Evolutionary conservation across 2,329 filamentous ascomycete genomes (phyloP), one percentile per base, ranked within the genome.

Genomic region (Cercospora zeina): DNA sequence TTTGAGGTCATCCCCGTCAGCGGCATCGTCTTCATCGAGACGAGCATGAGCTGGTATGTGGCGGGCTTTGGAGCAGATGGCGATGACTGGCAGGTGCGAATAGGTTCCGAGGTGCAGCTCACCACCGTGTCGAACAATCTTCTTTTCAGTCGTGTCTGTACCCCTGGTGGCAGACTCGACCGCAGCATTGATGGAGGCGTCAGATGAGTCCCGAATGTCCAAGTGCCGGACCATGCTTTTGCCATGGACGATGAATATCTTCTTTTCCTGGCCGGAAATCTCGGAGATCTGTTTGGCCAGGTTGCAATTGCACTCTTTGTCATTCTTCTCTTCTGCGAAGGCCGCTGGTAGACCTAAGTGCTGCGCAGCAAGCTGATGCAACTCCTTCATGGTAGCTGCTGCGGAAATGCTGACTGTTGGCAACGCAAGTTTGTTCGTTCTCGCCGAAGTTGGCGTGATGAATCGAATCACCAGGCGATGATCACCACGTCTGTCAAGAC

Each of bases 221-320:
- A 70, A 7, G 21, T 45, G 55, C 19, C 66, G 37, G 14, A 70
- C 67, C 1, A 59, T 31, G 53, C 68, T 70, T 53, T 69, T 70
- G 19, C 63, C 68, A 37, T 69, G 60, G 14, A 73, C 65, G 16
- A 74, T 63, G 24, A 70, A 39, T 21, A 69, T 51, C 0, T 62
- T 63, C 24, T 55, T 45, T 2, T 65, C 42, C 5, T 59, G 56
- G 10, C 62, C 60, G 3, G 60, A 30, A n/a, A 54, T 65, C 39
- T 69, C 59, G 4, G 69, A 64, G 34, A 74, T 67, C 55, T 67
- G 58, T 30, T 64, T 62, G 2, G 71, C 72, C 11, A 72, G 63
- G 19, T 58, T 65, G 62, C 71, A 74, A 50, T 73, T 74, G 62
- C 72, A 73, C 45, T 70, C 69, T 19, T 67, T 59, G 7, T 65